phyloP scores from a whole-genome alignment of 257 asterid species.

The Solanum tarapatanum region DNA sequence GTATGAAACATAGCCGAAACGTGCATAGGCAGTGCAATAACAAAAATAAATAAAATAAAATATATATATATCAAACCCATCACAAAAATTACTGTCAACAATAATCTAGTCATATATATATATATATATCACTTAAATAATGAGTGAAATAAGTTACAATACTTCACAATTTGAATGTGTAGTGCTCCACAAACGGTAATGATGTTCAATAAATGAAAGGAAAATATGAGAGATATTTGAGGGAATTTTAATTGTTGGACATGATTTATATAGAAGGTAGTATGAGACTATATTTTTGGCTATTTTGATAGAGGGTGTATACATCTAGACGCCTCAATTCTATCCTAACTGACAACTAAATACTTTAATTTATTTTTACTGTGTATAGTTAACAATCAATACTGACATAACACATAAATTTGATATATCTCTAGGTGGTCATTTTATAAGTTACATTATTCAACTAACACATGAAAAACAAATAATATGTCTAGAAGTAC shows the following conservation, averaged over 20 bases:
- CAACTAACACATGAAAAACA: not conserved
- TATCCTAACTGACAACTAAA: too few species aligned
- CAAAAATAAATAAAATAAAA: too few species aligned
- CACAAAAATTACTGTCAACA: too few species aligned
- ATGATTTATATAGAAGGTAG: not conserved
- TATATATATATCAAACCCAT: too few species aligned
- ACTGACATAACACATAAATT: fast-evolving
- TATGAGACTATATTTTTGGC: too few species aligned
- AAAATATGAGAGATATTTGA: not conserved
- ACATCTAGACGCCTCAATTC: too few species aligned
- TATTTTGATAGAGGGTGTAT: not conserved
- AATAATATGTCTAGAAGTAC: too few species aligned
- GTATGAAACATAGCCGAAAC: too few species aligned
- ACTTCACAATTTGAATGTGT: not conserved
- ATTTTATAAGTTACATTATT: not conserved
- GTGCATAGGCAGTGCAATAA: too few species aligned
- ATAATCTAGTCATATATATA: too few species aligned
- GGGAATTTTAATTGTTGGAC: not conserved
- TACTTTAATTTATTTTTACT: fast-evolving
- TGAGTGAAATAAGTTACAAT: not conserved
- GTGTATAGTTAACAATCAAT: fast-evolving
- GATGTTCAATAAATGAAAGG: not conserved
- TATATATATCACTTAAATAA: too few species aligned
- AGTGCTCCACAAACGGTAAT: not conserved
- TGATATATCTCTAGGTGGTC: fast-evolving